A percentile compares a stretch with the other conserved stretches of the same genome.
These are phyloP conservation scores for Monilinia laxa DNA, from an alignment of 2,329 filamentous ascomycete species.

Conservation along the genomic window DNA sequence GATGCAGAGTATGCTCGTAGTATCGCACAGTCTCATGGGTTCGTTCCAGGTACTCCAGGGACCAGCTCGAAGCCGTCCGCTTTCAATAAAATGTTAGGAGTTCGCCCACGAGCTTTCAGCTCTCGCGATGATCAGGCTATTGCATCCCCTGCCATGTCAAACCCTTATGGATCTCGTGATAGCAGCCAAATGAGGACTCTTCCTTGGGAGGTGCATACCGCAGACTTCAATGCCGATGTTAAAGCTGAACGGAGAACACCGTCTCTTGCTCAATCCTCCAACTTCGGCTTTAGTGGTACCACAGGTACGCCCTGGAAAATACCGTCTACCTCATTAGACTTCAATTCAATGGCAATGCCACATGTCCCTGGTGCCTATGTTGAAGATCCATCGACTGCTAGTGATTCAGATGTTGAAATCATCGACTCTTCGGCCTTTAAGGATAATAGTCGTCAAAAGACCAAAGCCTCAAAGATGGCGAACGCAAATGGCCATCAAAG, in stretches of 20 bases:
- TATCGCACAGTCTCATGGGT: slow-evolving; percentile 28
- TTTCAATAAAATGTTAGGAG: slow-evolving; percentile 36
- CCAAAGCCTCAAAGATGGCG: not conserved
- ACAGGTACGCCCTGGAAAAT: not conserved
- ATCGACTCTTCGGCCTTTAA: slow-evolving; percentile 36
- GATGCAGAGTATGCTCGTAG: slow-evolving; percentile 41
- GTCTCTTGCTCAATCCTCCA: not conserved
- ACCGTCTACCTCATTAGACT: slow-evolving; percentile 11
- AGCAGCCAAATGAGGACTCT: not conserved
- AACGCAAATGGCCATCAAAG: not conserved
- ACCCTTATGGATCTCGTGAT: not conserved
- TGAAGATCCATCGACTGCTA: slow-evolving; percentile 29
- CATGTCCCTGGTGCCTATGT: slow-evolving; percentile 27
- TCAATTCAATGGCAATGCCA: slow-evolving; percentile 22
- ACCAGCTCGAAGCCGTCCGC: slow-evolving; percentile 31
- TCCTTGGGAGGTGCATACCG: not conserved
- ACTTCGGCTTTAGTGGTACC: not conserved
- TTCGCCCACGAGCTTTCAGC: slow-evolving; percentile 24
- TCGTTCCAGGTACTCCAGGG: slow-evolving; percentile 8
- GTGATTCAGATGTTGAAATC: slow-evolving; percentile 39
- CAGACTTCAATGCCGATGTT: not conserved
- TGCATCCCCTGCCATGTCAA: not conserved
- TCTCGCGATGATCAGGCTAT: slow-evolving; percentile 13
- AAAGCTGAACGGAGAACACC: slow-evolving; percentile 9
- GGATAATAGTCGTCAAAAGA: slow-evolving; percentile 32